A percentile compares a stretch with the other conserved stretches of the same genome.
Evolutionary conservation across 805 yeast species (phyloP).

Genomic region (Sungouiozyma ichnusensis): DNA sequence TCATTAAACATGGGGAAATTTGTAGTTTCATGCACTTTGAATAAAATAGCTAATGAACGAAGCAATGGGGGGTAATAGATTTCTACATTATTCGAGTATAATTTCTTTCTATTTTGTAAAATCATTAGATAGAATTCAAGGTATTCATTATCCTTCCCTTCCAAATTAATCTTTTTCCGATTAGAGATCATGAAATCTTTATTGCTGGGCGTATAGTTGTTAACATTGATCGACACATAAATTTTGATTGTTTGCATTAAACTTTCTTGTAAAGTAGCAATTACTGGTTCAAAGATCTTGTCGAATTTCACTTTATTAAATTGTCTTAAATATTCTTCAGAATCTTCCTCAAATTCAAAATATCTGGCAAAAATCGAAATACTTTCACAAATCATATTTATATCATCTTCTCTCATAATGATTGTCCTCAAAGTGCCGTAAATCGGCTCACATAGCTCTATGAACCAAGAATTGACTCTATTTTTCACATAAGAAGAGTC

Average conservation of each 20-base stretch:
- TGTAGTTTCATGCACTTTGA: conserved; percentile 71
- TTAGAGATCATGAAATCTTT: conserved; percentile 58
- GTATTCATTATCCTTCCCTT: conserved; percentile 6
- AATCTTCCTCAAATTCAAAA: conserved; percentile 49
- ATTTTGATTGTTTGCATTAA: conserved; percentile 70
- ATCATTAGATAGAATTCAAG: conserved; percentile 2
- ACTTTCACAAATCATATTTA: conserved; percentile 62
- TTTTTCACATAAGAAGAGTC: conserved; percentile 3
- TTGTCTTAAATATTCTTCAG: conserved; percentile 22
- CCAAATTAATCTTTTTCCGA: conserved; percentile 22
- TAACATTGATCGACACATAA: conserved; percentile 58
- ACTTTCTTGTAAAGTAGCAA: conserved; percentile 70
- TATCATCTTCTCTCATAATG: conserved; percentile 60
- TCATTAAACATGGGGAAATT: conserved; percentile 77
- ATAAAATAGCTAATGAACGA: conserved; percentile 56
- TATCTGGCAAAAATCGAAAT: conserved; percentile 59
- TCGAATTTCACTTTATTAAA: conserved; percentile 37
- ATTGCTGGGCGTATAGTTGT: conserved; percentile 52
- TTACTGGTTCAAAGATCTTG: conserved; percentile 55
- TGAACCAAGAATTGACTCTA: conserved; percentile 47
- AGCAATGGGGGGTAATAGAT: conserved; percentile 62
- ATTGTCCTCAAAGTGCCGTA: conserved; percentile 59
- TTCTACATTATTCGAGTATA: neutral
- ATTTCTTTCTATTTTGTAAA: neutral
- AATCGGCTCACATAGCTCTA: conserved; percentile 60